Evolutionary conservation across 2,329 filamentous ascomycete genomes (phyloP), one percentile per base, ranked within the genome.

Genomic region (Calonectria crousiana): DNA sequence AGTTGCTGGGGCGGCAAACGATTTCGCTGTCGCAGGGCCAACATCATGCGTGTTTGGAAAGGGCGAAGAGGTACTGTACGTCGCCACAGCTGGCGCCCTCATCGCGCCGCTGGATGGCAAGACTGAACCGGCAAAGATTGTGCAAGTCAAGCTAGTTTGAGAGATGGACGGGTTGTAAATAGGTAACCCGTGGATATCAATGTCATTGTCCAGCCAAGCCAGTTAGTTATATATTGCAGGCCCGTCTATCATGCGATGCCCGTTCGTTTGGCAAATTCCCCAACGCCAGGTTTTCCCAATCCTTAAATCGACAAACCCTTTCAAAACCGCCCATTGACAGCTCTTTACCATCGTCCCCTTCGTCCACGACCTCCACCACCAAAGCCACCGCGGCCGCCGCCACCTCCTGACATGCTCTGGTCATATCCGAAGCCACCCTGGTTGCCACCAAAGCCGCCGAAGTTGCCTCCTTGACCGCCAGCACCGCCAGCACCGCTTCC

Each of bases 341-440:
- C 52, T 32, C 20, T 56, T 49, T 75, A 80, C 80, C 80, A 81
- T 32, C 80, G 72, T 20, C 78, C 80, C 6, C 80, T 76, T 62
- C 80, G 78, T 62, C 80, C 80, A 41, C 80, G 80, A 8, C 80
- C 79, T 44, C 41, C 41, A 32, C 78, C 78, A 8, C 80, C 76
- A 68, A 78, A 80, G 16, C 86, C 84, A 28, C 84, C 84, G 8
- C 84, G 84, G 8, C 84, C 82, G 4, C 82, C 80, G 9, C 83
- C 82, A 23, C 83, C 80, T 20, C 83, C 86, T 4, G 85, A 83
- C 87, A 89, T 89, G 66, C 80, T 83, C 75, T 88, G 87, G 30
- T 89, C 88, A 75, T 88, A 89, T 34, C 87, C 86, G 67, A 89
- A 91, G 28, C 86, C 87, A 44, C 87, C 89, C 77, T 90, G 89